Evolutionary conservation across 2,329 filamentous ascomycete genomes (phyloP).

Genomic region (Pyricularia pennisetigena): DNA sequence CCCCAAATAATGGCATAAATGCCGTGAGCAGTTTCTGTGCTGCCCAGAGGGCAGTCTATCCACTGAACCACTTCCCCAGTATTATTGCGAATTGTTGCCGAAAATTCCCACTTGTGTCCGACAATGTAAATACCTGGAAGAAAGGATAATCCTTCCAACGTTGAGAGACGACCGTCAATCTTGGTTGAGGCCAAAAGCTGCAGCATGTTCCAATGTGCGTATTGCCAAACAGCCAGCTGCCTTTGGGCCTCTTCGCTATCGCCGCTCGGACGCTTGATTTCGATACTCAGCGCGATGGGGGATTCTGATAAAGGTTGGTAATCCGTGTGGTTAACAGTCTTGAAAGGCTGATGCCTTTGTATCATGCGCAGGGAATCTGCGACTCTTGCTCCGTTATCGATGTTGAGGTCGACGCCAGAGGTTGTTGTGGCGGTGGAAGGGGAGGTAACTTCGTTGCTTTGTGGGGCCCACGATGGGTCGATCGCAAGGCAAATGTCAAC

Average conservation of each 20-base stretch:
- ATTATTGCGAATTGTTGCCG: background rate
- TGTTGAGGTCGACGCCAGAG: background rate
- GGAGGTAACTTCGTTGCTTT: background rate
- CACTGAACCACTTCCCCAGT: background rate
- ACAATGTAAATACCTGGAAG: background rate
- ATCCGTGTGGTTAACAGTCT: background rate
- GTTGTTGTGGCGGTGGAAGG: too few relatives aligned
- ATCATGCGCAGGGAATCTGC: too few relatives aligned
- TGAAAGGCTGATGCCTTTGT: too few relatives aligned
- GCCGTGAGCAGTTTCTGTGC: too few relatives aligned
- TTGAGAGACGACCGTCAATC: background rate
- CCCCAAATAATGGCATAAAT: too few relatives aligned
- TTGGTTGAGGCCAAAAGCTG: background rate
- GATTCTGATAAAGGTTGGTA: background rate
- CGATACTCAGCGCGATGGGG: constrained; percentile 1
- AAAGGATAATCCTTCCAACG: background rate
- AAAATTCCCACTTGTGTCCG: background rate
- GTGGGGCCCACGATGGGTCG: background rate
- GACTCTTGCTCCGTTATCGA: background rate
- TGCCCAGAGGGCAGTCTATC: background rate
- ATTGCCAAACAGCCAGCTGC: constrained; percentile 1
- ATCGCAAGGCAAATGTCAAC: background rate
- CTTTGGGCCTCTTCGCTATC: background rate
- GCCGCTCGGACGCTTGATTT: background rate
- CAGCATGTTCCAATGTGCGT: constrained; percentile 1